Evolutionary conservation across 2,329 filamentous ascomycete species (phyloP).

Genomic region (Colletotrichum sp.): DNA sequence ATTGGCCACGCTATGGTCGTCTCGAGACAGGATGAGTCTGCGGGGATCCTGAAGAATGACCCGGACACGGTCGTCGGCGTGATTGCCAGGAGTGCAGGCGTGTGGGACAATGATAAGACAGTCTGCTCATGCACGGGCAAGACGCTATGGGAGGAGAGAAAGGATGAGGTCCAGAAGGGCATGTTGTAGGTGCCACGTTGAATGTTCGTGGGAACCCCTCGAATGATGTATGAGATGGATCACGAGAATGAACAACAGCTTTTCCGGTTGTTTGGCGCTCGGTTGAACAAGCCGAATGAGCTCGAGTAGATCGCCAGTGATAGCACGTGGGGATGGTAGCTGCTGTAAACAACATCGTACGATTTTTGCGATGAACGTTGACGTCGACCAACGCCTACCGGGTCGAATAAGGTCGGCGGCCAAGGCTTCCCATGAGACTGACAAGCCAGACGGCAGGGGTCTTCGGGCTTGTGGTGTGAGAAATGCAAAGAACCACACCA

Average conservation of each 20-base stretch:
- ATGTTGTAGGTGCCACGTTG: constrained; percentile 62
- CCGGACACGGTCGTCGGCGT: constrained; percentile 89
- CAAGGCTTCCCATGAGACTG: constrained; percentile 5
- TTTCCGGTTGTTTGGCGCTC: constrained; percentile 2
- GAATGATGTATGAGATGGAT: neutral
- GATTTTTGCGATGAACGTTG: constrained; percentile 21
- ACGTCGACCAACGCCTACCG: neutral
- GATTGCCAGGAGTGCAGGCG: constrained; percentile 92
- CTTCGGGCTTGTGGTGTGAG: neutral
- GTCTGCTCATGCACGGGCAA: constrained; percentile 98
- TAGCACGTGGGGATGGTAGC: constrained; percentile 12
- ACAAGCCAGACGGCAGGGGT: neutral
- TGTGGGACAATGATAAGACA: constrained; percentile 99
- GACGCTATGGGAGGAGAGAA: constrained; percentile 96
- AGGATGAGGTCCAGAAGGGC: constrained; percentile 85
- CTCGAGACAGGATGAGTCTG: constrained; percentile 66
- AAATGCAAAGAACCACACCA: constrained; percentile 5
- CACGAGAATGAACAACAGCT: neutral
- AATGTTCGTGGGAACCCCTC: neutral
- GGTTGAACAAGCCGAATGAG: constrained; percentile 14
- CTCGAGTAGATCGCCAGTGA: constrained; percentile 11
- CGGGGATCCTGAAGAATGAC: constrained; percentile 68
- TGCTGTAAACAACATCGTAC: constrained; percentile 19
- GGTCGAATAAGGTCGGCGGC: neutral
- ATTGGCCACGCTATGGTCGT: constrained; percentile 94